Evolutionary conservation across 164 flowering plant species (phyloP).

Genomic region (Vitis vinifera): DNA sequence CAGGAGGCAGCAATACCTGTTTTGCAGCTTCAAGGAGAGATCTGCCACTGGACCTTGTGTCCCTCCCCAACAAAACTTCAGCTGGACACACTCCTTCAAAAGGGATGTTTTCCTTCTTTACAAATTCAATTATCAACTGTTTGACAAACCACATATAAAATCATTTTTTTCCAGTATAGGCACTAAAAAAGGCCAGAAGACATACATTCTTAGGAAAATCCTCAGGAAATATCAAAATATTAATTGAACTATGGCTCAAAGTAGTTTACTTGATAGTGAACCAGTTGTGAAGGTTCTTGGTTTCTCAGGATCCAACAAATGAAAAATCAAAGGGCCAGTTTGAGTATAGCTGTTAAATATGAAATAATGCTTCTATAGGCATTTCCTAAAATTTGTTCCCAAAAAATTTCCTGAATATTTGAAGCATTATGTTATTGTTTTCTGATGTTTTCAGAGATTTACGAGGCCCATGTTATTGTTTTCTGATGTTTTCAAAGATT

Average conservation of each 20-base stretch:
- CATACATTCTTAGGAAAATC: not conserved
- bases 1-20: conserved; percentile 40
- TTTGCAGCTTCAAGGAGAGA: conserved; percentile 84
- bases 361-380: too few species aligned
- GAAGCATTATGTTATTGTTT: too few species aligned
- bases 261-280: too few species aligned
- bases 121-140: conserved; percentile 74
- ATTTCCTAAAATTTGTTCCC: not conserved
- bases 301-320: too few species aligned
- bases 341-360: not conserved
- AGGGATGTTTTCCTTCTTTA: conserved; percentile 54
- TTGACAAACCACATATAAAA: not conserved
- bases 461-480: not conserved
- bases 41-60: conserved; percentile 93
- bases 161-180: not conserved
- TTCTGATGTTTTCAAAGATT: too few species aligned
- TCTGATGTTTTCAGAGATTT: not conserved
- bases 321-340: too few species aligned
- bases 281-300: too few species aligned
- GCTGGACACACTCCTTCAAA: conserved; percentile 47
- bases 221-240: too few species aligned
- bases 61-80: conserved; percentile 79
- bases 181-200: too few species aligned
- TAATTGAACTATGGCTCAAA: too few species aligned
- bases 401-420: too few species aligned